Evolutionary conservation across 768 basidiomycete species (phyloP), one percentile per base, ranked within the genome.

Genomic region (Scleroderma bovista): DNA sequence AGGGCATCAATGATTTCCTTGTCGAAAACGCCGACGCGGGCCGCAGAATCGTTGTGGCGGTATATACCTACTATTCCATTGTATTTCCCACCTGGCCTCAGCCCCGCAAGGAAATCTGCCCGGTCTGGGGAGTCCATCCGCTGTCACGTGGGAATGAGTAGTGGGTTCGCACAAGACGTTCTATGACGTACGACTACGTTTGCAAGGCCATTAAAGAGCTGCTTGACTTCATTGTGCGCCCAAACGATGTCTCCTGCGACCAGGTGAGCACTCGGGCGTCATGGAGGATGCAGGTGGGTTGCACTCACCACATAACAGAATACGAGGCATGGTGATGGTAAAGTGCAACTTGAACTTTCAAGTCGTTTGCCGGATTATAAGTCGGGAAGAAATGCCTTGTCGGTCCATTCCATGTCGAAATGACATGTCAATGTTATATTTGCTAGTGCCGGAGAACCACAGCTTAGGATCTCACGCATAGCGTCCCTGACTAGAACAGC

Each of bases 21-120:
- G 65, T 96, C 89, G 60, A 92, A 93, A 15, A 80, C 69, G 17
- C 89, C 92, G 57, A 93, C 83, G 36, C 66, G 70, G 43, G 74
- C 68, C 6, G 80, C 71, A 6, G 86, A 88, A 23, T 70, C 68
- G 66, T 88, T 87, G 64, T 88, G 78, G 37, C 88, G 77, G 72
- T 90, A 94, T 48, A 96, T 83, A 13, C 80, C 93, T 11, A 84
- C 76, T 1, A 79, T 75, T 23, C 80, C 79, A 22, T 73, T 73
- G 69, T 92, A 95, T 67, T 85, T 90, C 8, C 86, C 86, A 0
- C 80, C 81, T 6, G 78, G 70, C 40, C 73, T 66, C 47, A 88
- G 77, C 44, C 75, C 80, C 6, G 74, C 70, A 46, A 90, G 72
- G 67, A 95, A 91, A 40, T 84, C 80, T 31, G 77, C 72, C 10